Base-by-base conservation (phyloP, 78 protist species). In the Capsaspora owczarzaki region DNA sequence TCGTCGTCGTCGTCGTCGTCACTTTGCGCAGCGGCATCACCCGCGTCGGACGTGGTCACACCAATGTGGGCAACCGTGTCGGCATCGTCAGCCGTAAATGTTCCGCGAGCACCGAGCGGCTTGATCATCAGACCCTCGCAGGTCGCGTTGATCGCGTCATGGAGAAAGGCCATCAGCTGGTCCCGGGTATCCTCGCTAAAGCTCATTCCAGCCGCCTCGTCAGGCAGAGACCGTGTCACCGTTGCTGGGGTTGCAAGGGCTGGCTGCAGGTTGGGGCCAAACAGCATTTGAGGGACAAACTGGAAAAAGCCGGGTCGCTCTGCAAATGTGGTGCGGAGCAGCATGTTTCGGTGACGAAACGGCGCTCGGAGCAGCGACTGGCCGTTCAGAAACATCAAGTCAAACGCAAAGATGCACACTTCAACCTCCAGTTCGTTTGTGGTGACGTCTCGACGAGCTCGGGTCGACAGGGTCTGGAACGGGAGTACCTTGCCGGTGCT, bases 121-220 rank as follows among this genome's bases (percentile, higher is more conserved):
- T 82, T 82, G 51, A 31, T 10, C 80, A 82, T 74, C 29, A 82
- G 76, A 3, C 85, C 85, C 61, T 82, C 85, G 76, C 77, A 61
- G 37, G 56, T 27, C 41, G 0, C 14, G 41, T 72, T 70, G 33
- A 43, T 10, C 27, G 19, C 35, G 22, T n/a, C 46, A 5, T 8
- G 4, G 46, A 37, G 46, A 40, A 38, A n/a, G 23, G 76, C 2
- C 1, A 8, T 5, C 76, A 70, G 76, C 47, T n/a, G 79, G 23
- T 6, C 47, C 42, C 33, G 25, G 41, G 23, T 35, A 5, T 60
- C 38, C 76, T n/a, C n/a, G n/a, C n/a, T n/a, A n/a, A n/a, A n/a
- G n/a, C n/a, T n/a, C n/a, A n/a, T n/a, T n/a, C n/a, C n/a, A n/a
- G n/a, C n/a, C n/a, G n/a, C n/a, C n/a, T n/a, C n/a, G n/a, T n/a